phyloP scores from a whole-genome alignment of 192 early-diverging fungal genomes.

The Dispira simplex region DNA sequence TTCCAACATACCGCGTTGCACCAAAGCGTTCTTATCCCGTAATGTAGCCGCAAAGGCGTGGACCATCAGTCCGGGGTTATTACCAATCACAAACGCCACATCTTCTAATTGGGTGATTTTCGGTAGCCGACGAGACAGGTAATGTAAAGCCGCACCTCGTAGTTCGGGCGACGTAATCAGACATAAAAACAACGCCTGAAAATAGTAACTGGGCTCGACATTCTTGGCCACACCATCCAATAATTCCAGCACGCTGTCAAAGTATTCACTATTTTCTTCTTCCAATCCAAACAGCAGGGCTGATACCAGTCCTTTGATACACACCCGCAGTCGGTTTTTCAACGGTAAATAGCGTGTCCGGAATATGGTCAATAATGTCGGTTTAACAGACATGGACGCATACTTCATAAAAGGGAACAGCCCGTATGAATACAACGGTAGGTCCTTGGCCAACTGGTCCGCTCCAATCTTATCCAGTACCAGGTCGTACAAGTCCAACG shows the following conservation, averaged over 20 bases:
- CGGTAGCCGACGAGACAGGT: slow-evolving; percentile 56
- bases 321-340: slow-evolving; percentile 45
- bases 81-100: slow-evolving; percentile 50
- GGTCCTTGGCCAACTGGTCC: slow-evolving; percentile 62
- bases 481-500: slow-evolving; percentile 69
- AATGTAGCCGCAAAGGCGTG: slow-evolving; percentile 59
- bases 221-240: slow-evolving; percentile 45
- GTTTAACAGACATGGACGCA: slow-evolving; percentile 67
- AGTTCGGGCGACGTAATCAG: slow-evolving; percentile 51
- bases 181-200: slow-evolving; percentile 66
- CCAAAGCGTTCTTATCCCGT: slow-evolving; percentile 57
- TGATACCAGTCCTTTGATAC: slow-evolving; percentile 62
- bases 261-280: slow-evolving; percentile 76
- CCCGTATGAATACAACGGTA: slow-evolving; percentile 75
- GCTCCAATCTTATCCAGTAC: slow-evolving; percentile 51
- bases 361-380: slow-evolving; percentile 63
- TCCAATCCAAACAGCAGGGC: slow-evolving; percentile 75
- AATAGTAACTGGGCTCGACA: slow-evolving; percentile 67
- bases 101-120: slow-evolving; percentile 49
- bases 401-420: slow-evolving; percentile 84
- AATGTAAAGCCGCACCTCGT: slow-evolving; percentile 59
- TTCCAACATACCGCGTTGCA: slow-evolving; percentile 72
- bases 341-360: slow-evolving; percentile 63
- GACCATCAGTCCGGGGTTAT: slow-evolving; percentile 49
- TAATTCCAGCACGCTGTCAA: slow-evolving; percentile 47